Percentiles rank a stretch among this genome's conserved stretches.
These are phyloP conservation scores for Penicillium arizonense DNA, from an alignment of 495 filamentous ascomycete species.

Conservation along the genomic window DNA sequence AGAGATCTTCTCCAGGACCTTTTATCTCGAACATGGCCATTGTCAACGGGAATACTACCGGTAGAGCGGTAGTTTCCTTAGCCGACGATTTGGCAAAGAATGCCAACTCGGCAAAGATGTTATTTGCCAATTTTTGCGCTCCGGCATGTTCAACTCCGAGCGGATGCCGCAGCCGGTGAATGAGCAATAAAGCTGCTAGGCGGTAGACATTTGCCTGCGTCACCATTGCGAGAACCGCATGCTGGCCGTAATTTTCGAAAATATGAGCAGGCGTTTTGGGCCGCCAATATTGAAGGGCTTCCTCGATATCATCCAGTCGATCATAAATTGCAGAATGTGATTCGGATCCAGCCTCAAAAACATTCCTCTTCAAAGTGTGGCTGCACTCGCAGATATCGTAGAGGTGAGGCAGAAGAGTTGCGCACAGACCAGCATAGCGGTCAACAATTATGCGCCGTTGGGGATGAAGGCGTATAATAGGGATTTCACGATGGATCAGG, in stretches of 20 bases:
- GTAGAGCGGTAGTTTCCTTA: conserved; percentile 18
- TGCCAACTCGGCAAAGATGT: conserved; percentile 25
- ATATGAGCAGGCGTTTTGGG: conserved; percentile 16
- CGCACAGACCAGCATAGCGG: conserved; percentile 30
- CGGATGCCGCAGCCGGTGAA: conserved; percentile 33
- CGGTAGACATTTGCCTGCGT: conserved; percentile 35
- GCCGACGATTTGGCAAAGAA: conserved; percentile 18
- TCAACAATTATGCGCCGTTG: conserved; percentile 28
- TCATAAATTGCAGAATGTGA: conserved; percentile 10
- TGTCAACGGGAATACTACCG: conserved; percentile 26
- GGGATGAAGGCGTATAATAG: conserved; percentile 27
- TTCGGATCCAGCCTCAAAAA: conserved; percentile 2
- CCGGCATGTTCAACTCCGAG: conserved; percentile 23
- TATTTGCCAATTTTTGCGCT: conserved; percentile 18
- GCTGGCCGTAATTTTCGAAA: conserved; percentile 14
- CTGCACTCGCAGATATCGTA: conserved; percentile 35
- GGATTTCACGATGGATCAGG: conserved; percentile 29
- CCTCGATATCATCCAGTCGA: conserved; percentile 23
- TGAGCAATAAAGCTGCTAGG: conserved; percentile 26
- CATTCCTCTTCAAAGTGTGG: conserved; percentile 15
- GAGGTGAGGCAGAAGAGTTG: conserved; percentile 27
- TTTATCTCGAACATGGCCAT: conserved; percentile 30
- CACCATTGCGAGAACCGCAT: conserved; percentile 27
- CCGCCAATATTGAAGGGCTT: conserved; percentile 22
- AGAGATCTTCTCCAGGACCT: conserved; percentile 21